phyloP scores from a whole-genome alignment of 306 rosid genomes.

The Cucumis hystrix region DNA sequence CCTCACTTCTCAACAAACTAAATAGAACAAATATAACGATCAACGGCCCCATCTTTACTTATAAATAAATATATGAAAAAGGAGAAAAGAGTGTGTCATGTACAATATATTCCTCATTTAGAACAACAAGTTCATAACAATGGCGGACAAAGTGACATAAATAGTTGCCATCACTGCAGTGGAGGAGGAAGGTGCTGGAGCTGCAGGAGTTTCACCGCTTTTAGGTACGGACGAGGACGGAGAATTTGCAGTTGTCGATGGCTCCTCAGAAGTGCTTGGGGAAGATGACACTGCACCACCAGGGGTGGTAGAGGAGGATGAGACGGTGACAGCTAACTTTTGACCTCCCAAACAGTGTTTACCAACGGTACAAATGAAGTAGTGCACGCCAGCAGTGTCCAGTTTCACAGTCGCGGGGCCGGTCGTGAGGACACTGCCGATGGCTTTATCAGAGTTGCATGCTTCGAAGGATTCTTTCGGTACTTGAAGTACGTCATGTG shows the following conservation, averaged over 20 bases:
- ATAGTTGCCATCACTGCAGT: background rate
- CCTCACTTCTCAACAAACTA: too few species aligned
- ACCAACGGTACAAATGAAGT: background rate
- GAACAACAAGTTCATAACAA: background rate
- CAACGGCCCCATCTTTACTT: too few species aligned
- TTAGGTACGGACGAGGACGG: background rate
- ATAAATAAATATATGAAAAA: too few species aligned
- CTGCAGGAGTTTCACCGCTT: too few species aligned
- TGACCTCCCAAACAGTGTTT: slow-evolving; percentile 10
- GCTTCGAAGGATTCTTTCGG: background rate
- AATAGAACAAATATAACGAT: too few species aligned
- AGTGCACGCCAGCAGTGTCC: background rate
- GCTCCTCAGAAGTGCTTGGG: background rate
- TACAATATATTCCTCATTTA: background rate
- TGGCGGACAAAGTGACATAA: background rate
- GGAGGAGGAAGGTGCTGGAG: background rate
- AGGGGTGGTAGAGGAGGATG: background rate
- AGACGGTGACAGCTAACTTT: background rate
- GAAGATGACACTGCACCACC: background rate
- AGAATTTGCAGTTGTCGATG: background rate
- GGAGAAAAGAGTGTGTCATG: too few species aligned
- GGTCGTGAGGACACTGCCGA: background rate
- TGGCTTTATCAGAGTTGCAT: background rate
- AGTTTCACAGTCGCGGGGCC: background rate
- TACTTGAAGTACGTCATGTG: background rate